Evolutionary conservation across 495 filamentous ascomycete species (phyloP), one percentile per base, ranked within the genome.

Genomic region (Delitschia confertaspora): DNA sequence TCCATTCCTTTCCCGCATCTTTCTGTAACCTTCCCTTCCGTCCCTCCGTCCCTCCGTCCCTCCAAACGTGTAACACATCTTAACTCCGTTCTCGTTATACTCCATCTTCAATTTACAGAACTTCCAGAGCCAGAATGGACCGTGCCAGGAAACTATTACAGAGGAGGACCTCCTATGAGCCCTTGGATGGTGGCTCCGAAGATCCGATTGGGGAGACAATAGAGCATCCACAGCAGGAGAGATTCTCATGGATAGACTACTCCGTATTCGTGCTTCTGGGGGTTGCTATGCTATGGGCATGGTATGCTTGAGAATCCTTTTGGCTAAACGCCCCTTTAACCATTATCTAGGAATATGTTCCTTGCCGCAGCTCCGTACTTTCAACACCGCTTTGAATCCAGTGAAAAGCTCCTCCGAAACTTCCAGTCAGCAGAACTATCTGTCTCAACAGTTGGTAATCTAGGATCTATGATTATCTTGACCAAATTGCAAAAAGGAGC

Each of bases 281-380:
- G 33, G 69, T 93, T 13, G 81, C 88, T 16, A 95, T 95, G 93
- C 72, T 95, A 45, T 95, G 88, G 88, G 85, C 88, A 24, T 95
- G 88, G 88, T 95, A 78, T 57, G 79, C 60, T 26, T 47, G 9
- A 16, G 45, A 39, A 29, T 20, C 45, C 33, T 33, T 20, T n/a
- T 32, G 10, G 10, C 29, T 13, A 16, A 7, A 19, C 8, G 20
- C 14, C 16, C 14, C 21, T 33, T 33, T 38, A 26, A 31, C 33
- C n/a, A 35, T 34, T 48, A 8, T 37, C 22, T 40, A 94, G 88
- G 88, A 96, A 95, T 68, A 95, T 95, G 89, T 95, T 96, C 68
- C 76, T 99, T 47, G 91, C 93, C 13, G 88, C 88, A 6, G 84
- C 84, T 9, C 85, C 88, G 6, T 95, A 94, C 69, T 94, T 99